Base-by-base conservation (phyloP, 192 early-diverging fungal species). In the Backusella australiensis region DNA sequence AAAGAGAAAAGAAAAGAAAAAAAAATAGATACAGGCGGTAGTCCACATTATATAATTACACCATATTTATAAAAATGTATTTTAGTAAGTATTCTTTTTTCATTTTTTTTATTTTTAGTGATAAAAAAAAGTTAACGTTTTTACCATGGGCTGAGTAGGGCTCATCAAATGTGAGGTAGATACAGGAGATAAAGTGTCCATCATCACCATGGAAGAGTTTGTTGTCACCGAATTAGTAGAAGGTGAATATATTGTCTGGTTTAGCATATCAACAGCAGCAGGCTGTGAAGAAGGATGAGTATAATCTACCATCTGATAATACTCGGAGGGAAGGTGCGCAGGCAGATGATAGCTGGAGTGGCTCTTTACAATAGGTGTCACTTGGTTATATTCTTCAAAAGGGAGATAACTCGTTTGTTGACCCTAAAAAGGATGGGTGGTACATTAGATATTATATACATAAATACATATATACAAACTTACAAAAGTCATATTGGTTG, bases 121-220 rank as follows among this genome's bases (percentile, higher is more conserved):
- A 63, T 29, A 63, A 63, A 63, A 59, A 63, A 63, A 29, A 8
- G 3, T 3, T 29, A 26, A 6, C 41, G 15, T 7, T 49, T 34
- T 71, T 71, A 71, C 42, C 70, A 71, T 71, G 12, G 70, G 70
- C 26, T 71, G 70, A 32, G 70, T 71, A 71, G 70, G 70, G 21
- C 70, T 71, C 70, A 71, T 44, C 23, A 71, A 32, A n/a, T 71
- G 11, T 29, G 56, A 63, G 11, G 21, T 29, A 32, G 34, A 29
- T 44, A 21, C 19, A 46, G 69, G 69, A 15, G 35, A 39, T 29
- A 71, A 29, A 14, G 36, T 14, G 46, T 71, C 35, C 70, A 71
- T 71, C 36, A 71, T 71, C 23, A 71, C 42, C 35, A 44, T 32
- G 17, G 70, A 71, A 32, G 70, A 71, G 26, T 71, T 71, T 46